Percentiles rank a stretch among this genome's conserved stretches.
phyloP scores from a whole-genome alignment of 2,329 filamentous ascomycete species.

The Leptographium galeiforme region DNA sequence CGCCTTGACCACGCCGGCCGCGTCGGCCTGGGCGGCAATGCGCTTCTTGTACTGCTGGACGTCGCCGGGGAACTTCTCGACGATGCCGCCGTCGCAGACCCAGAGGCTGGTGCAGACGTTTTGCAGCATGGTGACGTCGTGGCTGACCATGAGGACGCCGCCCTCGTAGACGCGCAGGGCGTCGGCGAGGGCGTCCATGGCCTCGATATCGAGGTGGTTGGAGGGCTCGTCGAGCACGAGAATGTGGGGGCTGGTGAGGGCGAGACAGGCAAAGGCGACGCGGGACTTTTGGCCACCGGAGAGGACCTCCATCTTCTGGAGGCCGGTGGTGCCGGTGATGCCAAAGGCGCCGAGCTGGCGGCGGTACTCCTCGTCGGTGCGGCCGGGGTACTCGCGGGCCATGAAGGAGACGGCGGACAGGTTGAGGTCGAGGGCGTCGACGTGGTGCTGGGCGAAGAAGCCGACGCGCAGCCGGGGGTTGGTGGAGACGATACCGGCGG shows the following conservation, averaged over 20 bases:
- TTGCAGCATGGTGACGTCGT: conserved; percentile 98
- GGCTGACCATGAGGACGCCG: conserved; percentile 94
- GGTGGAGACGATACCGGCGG: conserved; percentile 70
- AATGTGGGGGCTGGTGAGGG: conserved; percentile 88
- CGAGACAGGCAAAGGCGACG: conserved; percentile 94
- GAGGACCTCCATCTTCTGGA: conserved; percentile 88
- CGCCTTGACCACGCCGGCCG: conserved; percentile 67
- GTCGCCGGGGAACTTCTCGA: conserved; percentile 91
- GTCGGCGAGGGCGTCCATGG: conserved; percentile 86
- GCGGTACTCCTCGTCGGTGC: conserved; percentile 91
- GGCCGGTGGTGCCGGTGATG: conserved; percentile 84
- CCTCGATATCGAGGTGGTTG: conserved; percentile 97
- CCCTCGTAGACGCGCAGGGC: conserved; percentile 81
- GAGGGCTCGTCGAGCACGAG: conserved; percentile 96
- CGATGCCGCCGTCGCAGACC: conserved; percentile 89
- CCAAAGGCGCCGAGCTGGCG: conserved; percentile 83
- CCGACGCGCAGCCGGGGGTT: conserved; percentile 81
- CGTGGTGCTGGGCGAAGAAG: conserved; percentile 97
- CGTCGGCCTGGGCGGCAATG: conserved; percentile 79
- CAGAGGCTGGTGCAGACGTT: conserved; percentile 89
- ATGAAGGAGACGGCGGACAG: conserved; percentile 90
- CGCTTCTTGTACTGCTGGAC: conserved; percentile 97
- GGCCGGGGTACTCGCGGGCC: conserved; percentile 81
- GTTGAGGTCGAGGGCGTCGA: conserved; percentile 85
- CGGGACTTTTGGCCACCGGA: conserved; percentile 98